Conservation (phyloP, 2,329 filamentous ascomycete genomes). For the Colletotrichum theobromicola region DNA sequence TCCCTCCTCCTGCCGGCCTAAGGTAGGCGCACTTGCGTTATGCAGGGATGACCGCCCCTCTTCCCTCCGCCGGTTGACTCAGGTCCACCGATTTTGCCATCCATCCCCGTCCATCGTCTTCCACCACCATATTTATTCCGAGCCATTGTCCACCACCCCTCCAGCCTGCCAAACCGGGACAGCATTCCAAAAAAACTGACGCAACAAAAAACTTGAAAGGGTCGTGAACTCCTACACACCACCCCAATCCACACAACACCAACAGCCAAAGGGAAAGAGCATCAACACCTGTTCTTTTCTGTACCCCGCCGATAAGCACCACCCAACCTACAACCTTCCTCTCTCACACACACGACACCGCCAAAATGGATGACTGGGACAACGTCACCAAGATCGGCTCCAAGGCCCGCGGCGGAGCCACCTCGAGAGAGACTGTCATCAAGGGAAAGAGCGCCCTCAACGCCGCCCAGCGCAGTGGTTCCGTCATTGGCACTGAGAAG, state of each 20-base stretch:
- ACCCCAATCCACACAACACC: conserved; percentile 16
- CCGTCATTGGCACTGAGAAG: conserved; percentile 87
- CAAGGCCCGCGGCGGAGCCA: conserved; percentile 73
- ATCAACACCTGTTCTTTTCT: neutral
- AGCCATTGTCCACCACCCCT: neutral
- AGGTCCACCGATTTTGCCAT: conserved; percentile 24
- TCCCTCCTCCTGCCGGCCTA: neutral
- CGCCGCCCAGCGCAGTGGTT: conserved; percentile 83
- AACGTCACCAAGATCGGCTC: conserved; percentile 90
- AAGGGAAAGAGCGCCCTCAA: conserved; percentile 85
- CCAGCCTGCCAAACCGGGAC: neutral
- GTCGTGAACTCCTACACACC: neutral
- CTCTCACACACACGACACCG: conserved; percentile 33
- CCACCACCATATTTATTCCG: conserved; percentile 17
- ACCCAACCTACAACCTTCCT: neutral
- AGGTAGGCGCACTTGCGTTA: neutral
- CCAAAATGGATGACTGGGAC: conserved; percentile 83
- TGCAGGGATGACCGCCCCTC: conserved; percentile 18
- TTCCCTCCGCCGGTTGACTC: conserved; percentile 36
- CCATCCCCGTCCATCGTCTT: conserved; percentile 33
- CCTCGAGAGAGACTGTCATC: conserved; percentile 83
- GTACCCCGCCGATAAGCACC: neutral
- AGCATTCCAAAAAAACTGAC: conserved; percentile 6
- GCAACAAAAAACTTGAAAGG: conserved; percentile 2
- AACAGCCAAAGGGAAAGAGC: conserved; percentile 7